phyloP scores from a whole-genome alignment of 495 filamentous ascomycete genomes.

The Hypomontagnella monticulosa region DNA sequence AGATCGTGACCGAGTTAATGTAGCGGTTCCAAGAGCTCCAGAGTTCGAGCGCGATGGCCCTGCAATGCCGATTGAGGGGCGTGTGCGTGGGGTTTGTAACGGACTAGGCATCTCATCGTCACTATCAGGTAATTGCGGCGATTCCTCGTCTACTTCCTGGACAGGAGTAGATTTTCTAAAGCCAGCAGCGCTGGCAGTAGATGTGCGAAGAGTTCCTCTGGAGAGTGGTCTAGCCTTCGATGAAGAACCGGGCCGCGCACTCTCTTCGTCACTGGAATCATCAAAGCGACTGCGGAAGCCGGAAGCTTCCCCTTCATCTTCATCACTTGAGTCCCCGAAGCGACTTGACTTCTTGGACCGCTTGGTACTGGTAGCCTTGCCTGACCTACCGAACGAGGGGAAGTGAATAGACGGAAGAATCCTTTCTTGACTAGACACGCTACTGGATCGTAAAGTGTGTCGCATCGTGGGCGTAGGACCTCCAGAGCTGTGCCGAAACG shows the following conservation, averaged over 20 bases:
- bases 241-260: slow-evolving; percentile 32
- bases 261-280: slow-evolving; percentile 83
- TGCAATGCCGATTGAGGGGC: not conserved
- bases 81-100: slow-evolving; percentile 26
- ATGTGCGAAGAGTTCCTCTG: slow-evolving; percentile 32
- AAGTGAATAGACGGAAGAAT: slow-evolving; percentile 42
- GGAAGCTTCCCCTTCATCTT: slow-evolving; percentile 60
- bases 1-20: slow-evolving; percentile 46
- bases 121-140: slow-evolving; percentile 46
- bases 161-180: slow-evolving; percentile 43
- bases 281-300: slow-evolving; percentile 76
- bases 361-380: slow-evolving; percentile 21
- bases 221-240: slow-evolving; percentile 22
- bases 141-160: slow-evolving; percentile 50
- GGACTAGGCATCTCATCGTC: slow-evolving; percentile 44
- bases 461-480: slow-evolving; percentile 24
- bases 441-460: slow-evolving; percentile 39
- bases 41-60: slow-evolving; percentile 26
- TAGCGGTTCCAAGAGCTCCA: slow-evolving; percentile 43
- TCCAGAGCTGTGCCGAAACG: slow-evolving; percentile 35
- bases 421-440: slow-evolving; percentile 36
- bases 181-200: slow-evolving; percentile 20
- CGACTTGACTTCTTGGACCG: slow-evolving; percentile 50
- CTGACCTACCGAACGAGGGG: slow-evolving; percentile 41
- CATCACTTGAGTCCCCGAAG: slow-evolving; percentile 78